A percentile compares a stretch with the other conserved stretches of the same genome.
Conservation (phyloP, 2,329 filamentous ascomycete genomes). For the Colletotrichum chrysophilum region DNA sequence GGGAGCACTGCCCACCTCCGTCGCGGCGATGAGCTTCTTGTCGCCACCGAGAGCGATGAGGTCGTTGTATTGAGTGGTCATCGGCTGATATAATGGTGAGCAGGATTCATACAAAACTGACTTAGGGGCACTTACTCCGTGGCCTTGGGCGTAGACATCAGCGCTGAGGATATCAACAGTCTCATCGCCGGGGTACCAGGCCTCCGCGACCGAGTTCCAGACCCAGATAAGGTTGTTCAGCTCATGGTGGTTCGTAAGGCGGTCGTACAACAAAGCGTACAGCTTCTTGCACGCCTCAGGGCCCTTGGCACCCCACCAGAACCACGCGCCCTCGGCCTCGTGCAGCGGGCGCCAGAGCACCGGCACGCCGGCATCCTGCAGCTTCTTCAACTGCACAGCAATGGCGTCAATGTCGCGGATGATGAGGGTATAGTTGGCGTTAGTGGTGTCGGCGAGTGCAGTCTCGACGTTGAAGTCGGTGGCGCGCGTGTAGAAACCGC, state of each 20-base stretch:
- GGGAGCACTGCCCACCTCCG: constrained; percentile 52
- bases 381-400: constrained; percentile 45
- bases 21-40: constrained; percentile 51
- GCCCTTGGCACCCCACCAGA: constrained; percentile 58
- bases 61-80: constrained; percentile 47
- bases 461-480: constrained; percentile 51
- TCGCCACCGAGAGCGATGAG: constrained; percentile 46
- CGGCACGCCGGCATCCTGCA: constrained; percentile 47
- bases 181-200: constrained; percentile 53
- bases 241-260: constrained; percentile 46
- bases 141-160: constrained; percentile 49
- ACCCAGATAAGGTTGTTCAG: constrained; percentile 55
- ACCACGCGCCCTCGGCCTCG: constrained; percentile 56
- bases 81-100: constrained; percentile 30
- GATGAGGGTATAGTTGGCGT: constrained; percentile 51
- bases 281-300: constrained; percentile 49
- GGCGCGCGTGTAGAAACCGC: constrained; percentile 54
- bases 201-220: constrained; percentile 50
- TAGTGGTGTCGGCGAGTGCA: constrained; percentile 44
- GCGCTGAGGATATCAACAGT: constrained; percentile 51
- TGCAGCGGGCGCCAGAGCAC: constrained; percentile 53
- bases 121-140: constrained; percentile 38
- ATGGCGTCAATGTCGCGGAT: constrained; percentile 54
- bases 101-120: no score
- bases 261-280: constrained; percentile 46